phyloP scores from a whole-genome alignment of 129 eudicot species.

The Pulicaria dysenterica region DNA sequence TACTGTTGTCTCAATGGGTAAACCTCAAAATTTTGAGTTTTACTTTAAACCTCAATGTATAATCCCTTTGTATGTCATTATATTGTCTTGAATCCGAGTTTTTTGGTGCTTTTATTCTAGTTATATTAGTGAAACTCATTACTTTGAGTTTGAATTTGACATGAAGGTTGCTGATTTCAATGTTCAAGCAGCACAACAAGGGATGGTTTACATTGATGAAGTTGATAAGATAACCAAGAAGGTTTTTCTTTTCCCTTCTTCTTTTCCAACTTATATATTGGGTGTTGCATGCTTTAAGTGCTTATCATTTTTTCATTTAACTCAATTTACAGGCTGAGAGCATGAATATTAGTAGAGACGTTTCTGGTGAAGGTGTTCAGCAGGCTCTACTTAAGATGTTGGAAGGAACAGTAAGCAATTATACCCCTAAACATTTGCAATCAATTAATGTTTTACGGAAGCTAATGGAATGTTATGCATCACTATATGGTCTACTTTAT shows the following conservation, averaged over 20 bases:
- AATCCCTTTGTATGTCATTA: neutral
- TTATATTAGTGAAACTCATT: conserved; percentile 14
- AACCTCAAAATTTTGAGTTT: conserved; percentile 4
- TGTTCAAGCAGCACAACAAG: conserved; percentile 98
- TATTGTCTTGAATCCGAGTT: neutral
- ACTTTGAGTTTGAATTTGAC: conserved; percentile 24
- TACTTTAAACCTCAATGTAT: neutral
- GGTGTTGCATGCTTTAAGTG: no score
- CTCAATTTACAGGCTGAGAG: conserved; percentile 68
- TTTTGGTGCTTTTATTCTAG: neutral
- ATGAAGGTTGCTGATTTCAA: conserved; percentile 83
- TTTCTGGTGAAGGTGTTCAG: conserved; percentile 98
- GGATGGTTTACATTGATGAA: conserved; percentile 93
- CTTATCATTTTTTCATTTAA: neutral
- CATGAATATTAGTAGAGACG: conserved; percentile 84
- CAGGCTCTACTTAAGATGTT: conserved; percentile 94
- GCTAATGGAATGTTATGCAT: conserved; percentile 3
- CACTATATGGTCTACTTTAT: neutral
- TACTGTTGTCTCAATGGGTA: neutral
- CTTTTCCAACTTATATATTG: neutral
- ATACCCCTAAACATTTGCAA: neutral
- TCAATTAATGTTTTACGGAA: neutral
- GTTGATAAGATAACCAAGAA: conserved; percentile 96
- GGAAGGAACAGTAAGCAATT: conserved; percentile 92
- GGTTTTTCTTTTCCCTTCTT: conserved; percentile 40